Evolutionary conservation across 352 stramenopile genomes (phyloP).

Genomic region (Phytophthora meadii): DNA sequence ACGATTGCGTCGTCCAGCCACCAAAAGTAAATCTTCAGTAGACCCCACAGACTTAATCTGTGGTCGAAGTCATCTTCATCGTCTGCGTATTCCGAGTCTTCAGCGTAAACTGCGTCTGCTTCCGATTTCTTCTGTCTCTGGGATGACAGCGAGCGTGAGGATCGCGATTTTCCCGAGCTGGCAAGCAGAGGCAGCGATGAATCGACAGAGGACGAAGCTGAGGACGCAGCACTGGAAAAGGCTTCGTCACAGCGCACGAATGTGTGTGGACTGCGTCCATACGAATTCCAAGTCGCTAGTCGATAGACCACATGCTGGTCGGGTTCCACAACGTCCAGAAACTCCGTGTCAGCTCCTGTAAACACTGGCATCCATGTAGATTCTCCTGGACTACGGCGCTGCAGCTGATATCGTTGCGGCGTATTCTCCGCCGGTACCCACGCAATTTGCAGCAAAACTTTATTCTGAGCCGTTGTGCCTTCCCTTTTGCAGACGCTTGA

Average conservation of each 20-base stretch:
- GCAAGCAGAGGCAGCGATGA: conserved; percentile 12
- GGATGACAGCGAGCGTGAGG: conserved; percentile 32
- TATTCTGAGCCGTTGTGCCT: conserved; percentile 28
- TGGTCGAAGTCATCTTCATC: conserved; percentile 21
- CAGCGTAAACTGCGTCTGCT: conserved; percentile 9
- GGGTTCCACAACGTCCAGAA: conserved; percentile 66
- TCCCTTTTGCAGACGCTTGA: conserved; percentile 49
- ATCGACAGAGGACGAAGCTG: conserved; percentile 13
- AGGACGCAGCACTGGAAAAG: conserved; percentile 8
- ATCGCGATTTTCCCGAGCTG: conserved; percentile 33
- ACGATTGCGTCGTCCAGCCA: conserved; percentile 88
- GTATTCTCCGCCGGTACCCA: conserved; percentile 60
- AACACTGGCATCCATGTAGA: conserved; percentile 65
- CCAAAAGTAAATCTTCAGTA: conserved; percentile 80
- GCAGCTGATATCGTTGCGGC: conserved; percentile 72
- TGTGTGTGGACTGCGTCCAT: conserved; percentile 66
- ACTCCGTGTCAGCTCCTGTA: conserved; percentile 71
- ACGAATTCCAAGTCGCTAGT: conserved; percentile 85
- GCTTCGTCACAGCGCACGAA: conserved; percentile 65
- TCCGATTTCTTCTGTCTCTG: conserved; percentile 18
- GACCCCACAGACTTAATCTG: conserved; percentile 39
- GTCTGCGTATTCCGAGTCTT: conserved; percentile 11
- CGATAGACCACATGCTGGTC: conserved; percentile 74
- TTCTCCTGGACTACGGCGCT: conserved; percentile 70
- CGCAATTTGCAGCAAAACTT: conserved; percentile 60